phyloP scores from a whole-genome alignment of 75 land plant genomes.

The Chamaecyparis obtusa region DNA sequence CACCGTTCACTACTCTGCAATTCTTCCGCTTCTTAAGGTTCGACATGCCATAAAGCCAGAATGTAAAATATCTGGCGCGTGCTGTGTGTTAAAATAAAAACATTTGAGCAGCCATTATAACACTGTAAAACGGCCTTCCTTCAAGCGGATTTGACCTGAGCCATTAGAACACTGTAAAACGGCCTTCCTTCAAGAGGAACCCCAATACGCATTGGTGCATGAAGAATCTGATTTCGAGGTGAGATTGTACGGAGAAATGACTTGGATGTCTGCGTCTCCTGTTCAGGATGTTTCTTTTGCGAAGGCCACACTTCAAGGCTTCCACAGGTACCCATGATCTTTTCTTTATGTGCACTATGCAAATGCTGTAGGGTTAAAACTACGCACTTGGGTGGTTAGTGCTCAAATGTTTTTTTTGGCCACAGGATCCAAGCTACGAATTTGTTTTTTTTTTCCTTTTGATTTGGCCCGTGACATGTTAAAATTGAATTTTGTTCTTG shows the following conservation, averaged over 20 bases:
- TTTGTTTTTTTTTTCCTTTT: not conserved
- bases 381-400: not conserved
- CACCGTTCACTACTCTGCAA: too few species aligned
- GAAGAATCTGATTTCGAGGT: constrained; percentile 78
- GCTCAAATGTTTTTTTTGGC: not conserved
- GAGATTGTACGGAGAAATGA: constrained; percentile 48
- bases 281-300: constrained; percentile 59
- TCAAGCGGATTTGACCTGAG: too few species aligned
- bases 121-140: too few species aligned
- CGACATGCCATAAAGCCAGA: too few species aligned
- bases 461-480: not conserved
- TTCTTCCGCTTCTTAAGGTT: too few species aligned
- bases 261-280: constrained; percentile 61
- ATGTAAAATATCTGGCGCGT: too few species aligned
- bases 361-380: not conserved
- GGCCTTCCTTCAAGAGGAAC: too few species aligned
- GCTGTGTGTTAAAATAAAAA: too few species aligned
- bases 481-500: not conserved
- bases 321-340: constrained; percentile 60
- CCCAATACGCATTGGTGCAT: constrained; percentile 66
- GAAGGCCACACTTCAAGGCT: constrained; percentile 64
- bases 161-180: too few species aligned
- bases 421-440: not conserved
- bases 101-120: too few species aligned
- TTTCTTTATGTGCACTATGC: not conserved